Base-by-base conservation (phyloP, 2,329 filamentous ascomycete genomes). In the Cryphonectria radicalis region DNA sequence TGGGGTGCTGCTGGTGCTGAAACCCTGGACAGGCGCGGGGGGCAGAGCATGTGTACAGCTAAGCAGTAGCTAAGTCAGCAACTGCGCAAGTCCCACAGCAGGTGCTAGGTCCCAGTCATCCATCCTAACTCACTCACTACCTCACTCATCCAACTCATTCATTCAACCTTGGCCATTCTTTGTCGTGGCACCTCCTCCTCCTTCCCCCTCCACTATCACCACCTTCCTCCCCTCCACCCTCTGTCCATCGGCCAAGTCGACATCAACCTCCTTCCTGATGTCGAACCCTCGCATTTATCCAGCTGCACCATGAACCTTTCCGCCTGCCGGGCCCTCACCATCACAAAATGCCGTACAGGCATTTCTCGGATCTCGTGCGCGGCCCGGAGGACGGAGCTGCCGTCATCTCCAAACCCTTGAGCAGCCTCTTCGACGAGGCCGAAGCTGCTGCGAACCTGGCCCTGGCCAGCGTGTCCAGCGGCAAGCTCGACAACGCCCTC, bases 401-500 rank as follows among this genome's bases (percentile, higher is more conserved):
- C 72, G 83, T 87, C 71, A 75, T 80, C 59, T 81, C 85, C 72
- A 83, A 84, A 71, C 86, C 87, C 22, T 82, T 89, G 72, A 85
- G 84, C 70, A 87, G 82, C 74, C 78, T 90, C 53, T 80, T 91
- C 19, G 84, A 86, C 62, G 78, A 81, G 59, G 88, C 85, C 67
- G 86, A 91, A 76, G 77, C 79, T 32, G 84, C 84, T 63, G 83
- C 90, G 72, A 85, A 85, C 72, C 86, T 88, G 76, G 91, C 93
- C 53, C 87, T 90, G 74, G 88, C 87, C 67, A 84, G 86, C 70
- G 84, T 90, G 71, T 87, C 88, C 73, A 91, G 92, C 81, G 84
- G 88, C 37, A 85, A 90, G 50, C 89, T 90, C 5, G 94, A 96
- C 77, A 81, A 90, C 53, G 95, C 95, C 3, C 91, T 97, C 69